Evolutionary conservation across 768 basidiomycete species (phyloP), one percentile per base, ranked within the genome.

Genomic region (Serendipita sp.): DNA sequence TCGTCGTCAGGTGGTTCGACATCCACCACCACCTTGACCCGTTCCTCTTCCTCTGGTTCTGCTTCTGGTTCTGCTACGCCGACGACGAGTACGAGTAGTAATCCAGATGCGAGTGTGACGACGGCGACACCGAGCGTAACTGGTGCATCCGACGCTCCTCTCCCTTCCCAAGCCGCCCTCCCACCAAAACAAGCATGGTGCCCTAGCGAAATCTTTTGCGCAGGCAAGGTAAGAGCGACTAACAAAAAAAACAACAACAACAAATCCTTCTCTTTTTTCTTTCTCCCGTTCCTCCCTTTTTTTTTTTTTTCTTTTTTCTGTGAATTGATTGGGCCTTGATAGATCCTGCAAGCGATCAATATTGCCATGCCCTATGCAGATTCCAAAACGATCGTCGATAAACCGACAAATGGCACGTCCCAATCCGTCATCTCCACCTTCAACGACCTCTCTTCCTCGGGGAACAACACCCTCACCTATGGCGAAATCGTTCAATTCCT

Each of bases 311-410:
- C 11, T 40, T 40, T 40, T 13, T 13, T 2, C 37, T 40, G 37
- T 40, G 37, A 13, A 43, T 4, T 64, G 60, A 5, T 66, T 66
- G n/a, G 67, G 64, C 64, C 46, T 64, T 10, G 3, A 36, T 68
- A 91, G 88, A 70, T 91, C 6, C 76, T 96, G 29, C 91, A 95
- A 80, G 86, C 88, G 0, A 84, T 94, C 66, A 86, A 91, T 71
- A 68, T 95, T 66, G 90, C 91, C 0, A 72, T 79, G 45, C 74
- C 87, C 31, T 96, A 80, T 70, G 71, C 79, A 0, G 93, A 96
- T 73, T 83, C 85, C 52, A 95, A 96, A 75, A 93, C 89, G 0
- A 85, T 95, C 72, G 87, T 88, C 5, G 93, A 95, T 77, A 77
- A 93, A 78, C 92, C 92, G 2, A 95, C 92, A 1, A 79, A 76